A percentile compares a stretch with the other conserved stretches of the same genome.
Evolutionary conservation across 768 basidiomycete genomes (phyloP).

Genomic region (Russula abietina): DNA sequence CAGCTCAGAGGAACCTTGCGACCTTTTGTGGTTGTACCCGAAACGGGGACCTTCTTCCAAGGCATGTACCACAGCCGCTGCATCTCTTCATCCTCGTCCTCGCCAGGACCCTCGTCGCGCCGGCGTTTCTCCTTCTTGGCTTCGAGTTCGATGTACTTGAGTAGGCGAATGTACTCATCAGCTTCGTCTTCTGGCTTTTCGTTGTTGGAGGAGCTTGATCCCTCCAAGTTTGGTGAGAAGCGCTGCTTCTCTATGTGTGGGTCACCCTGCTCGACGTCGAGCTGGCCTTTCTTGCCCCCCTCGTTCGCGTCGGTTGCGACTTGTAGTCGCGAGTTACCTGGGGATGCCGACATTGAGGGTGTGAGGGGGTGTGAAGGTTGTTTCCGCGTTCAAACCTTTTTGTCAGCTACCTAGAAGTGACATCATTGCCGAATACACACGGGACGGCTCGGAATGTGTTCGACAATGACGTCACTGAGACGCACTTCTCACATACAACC

Average conservation of each 20-base stretch:
- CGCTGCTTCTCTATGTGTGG: slow-evolving; percentile 15
- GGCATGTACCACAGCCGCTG: slow-evolving; percentile 41
- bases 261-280: slow-evolving; percentile 19
- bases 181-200: slow-evolving; percentile 12
- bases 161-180: slow-evolving; percentile 24
- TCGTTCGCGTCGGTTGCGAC: background rate
- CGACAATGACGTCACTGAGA: too few relatives aligned
- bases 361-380: background rate
- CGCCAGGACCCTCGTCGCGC: slow-evolving; percentile 1
- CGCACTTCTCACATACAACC: background rate
- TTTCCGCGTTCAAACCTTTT: background rate
- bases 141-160: slow-evolving; percentile 25
- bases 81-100: slow-evolving; percentile 24
- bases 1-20: slow-evolving; percentile 36
- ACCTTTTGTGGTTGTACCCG: slow-evolving; percentile 26
- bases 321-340: background rate
- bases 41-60: slow-evolving; percentile 37
- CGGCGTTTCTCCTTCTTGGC: slow-evolving; percentile 16
- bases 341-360: slow-evolving; percentile 12
- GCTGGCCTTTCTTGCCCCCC: background rate
- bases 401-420: too few relatives aligned
- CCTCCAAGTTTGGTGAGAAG: slow-evolving; percentile 1
- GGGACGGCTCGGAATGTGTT: too few relatives aligned
- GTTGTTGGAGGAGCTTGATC: background rate
- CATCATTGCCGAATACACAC: too few relatives aligned